Base-by-base conservation (phyloP, 169 alveolate species). In the Ichthyophthirius multifiliis region DNA sequence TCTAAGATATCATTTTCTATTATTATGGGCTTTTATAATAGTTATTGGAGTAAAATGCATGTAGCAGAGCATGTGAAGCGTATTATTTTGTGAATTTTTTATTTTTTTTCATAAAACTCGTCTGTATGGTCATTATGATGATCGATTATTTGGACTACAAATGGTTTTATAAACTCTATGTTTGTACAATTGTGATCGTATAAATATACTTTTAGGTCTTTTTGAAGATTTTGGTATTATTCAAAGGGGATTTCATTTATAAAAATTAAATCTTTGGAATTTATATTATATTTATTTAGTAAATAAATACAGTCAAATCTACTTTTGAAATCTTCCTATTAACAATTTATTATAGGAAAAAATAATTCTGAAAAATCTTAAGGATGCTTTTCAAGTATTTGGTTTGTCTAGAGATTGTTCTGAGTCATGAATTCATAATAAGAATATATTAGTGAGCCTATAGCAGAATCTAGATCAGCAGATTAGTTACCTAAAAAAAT, bases 121-220 rank as follows among this genome's bases (percentile, higher is more conserved):
- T 55, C 16, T 4, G 71, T 20, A 27, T 5, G 12, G 18, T 55
- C 71, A 13, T 1, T 5, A 55, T 55, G 71, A 7, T 55, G 71
- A 27, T 55, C 71, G 9, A 23, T 20, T 12, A 55, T 55, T 55
- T 55, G 43, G 12, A 55, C 71, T 2, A 55, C 39, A 27, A 3
- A 27, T 5, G n/a, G 23, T 55, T 55, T 55, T 27, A 55, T 34
- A 3, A 1, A 4, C 0, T 34, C 43, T 18, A 27, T 27, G 31
- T 16, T 55, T 13, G 71, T 55, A 39, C 71, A 55, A 55, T 55
- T 55, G 10, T 55, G 71, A 55, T 55, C 71, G 31, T 55, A 55
- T 10, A 55, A 39, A 4, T 27, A 13, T 55, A 55, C 71, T 15
- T 16, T 27, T 27, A 55, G 31, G 13, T 55, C 31, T 27, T 10